A percentile compares a stretch with the other conserved stretches of the same genome.
These are phyloP conservation scores for Alternaria sp. DNA, from an alignment of 2,329 filamentous ascomycete species.

Conservation along the genomic window DNA sequence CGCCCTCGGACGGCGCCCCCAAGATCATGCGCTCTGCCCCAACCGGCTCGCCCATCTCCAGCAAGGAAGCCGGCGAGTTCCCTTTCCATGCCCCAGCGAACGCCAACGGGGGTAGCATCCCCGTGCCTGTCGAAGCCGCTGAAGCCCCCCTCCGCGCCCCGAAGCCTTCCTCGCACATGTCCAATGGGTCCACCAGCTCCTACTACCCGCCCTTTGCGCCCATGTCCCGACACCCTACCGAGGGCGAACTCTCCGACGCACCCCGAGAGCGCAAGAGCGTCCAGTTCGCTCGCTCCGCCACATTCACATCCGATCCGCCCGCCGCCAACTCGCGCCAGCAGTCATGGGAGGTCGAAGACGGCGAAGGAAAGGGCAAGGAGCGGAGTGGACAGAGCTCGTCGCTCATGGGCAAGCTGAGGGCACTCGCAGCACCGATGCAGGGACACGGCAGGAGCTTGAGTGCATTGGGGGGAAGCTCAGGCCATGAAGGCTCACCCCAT, in stretches of 20 bases:
- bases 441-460: slow-evolving; percentile 59
- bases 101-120: slow-evolving; percentile 24
- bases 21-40: slow-evolving; percentile 39
- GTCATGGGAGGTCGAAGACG: slow-evolving; percentile 68
- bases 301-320: slow-evolving; percentile 50
- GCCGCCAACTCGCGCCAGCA: slow-evolving; percentile 64
- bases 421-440: slow-evolving; percentile 66
- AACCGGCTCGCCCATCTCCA: slow-evolving; percentile 36
- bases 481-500: slow-evolving; percentile 47
- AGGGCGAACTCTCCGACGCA: slow-evolving; percentile 39
- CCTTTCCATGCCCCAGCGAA: slow-evolving; percentile 39
- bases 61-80: slow-evolving; percentile 43
- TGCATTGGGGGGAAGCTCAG: slow-evolving; percentile 50
- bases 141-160: slow-evolving; percentile 23
- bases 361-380: slow-evolving; percentile 64
- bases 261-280: slow-evolving; percentile 68
- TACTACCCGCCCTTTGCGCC: slow-evolving; percentile 42
- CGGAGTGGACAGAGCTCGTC: slow-evolving; percentile 62
- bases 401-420: slow-evolving; percentile 80
- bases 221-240: slow-evolving; percentile 40
- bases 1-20: slow-evolving; percentile 30
- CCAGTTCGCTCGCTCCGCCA: slow-evolving; percentile 68
- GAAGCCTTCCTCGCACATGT: slow-evolving; percentile 27
- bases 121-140: slow-evolving; percentile 21
- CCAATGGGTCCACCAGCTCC: slow-evolving; percentile 30